phyloP scores from a whole-genome alignment of 2,329 filamentous ascomycete genomes.

The Botrytis deweyae region DNA sequence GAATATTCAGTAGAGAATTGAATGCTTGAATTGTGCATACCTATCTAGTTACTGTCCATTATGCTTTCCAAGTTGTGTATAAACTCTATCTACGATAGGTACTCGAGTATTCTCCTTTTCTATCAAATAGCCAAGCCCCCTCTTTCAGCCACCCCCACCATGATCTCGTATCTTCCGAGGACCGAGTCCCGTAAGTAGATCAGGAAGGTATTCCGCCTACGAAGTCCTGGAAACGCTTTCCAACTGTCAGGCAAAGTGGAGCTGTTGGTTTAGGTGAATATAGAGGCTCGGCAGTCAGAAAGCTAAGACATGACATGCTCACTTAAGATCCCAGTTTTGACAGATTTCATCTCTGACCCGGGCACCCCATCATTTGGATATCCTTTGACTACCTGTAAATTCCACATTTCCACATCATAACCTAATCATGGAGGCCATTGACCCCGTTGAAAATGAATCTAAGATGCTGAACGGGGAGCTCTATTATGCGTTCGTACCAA shows the following conservation, averaged over 20 bases:
- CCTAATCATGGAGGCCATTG: slow-evolving; percentile 36
- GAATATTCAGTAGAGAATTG: neutral
- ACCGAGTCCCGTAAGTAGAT: neutral
- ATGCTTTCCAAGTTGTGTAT: neutral
- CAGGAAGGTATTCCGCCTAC: neutral
- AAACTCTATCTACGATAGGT: neutral
- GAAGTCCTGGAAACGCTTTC: neutral
- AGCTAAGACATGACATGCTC: neutral
- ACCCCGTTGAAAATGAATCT: slow-evolving; percentile 49
- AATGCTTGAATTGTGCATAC: neutral
- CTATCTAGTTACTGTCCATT: neutral
- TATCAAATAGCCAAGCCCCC: neutral
- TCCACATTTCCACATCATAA: neutral
- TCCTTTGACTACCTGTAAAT: neutral
- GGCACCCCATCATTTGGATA: slow-evolving; percentile 15
- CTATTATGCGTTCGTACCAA: slow-evolving; percentile 71
- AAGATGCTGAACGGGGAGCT: slow-evolving; percentile 68
- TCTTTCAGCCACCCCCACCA: slow-evolving; percentile 13
- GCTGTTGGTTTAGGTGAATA: neutral
- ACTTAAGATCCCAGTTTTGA: neutral
- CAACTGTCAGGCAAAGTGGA: neutral
- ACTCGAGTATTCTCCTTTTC: neutral
- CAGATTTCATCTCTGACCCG: neutral
- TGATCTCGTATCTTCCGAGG: neutral
- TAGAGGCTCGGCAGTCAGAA: neutral